phyloP scores from a whole-genome alignment of 345 rosid genomes.

The Brassica rapa region DNA sequence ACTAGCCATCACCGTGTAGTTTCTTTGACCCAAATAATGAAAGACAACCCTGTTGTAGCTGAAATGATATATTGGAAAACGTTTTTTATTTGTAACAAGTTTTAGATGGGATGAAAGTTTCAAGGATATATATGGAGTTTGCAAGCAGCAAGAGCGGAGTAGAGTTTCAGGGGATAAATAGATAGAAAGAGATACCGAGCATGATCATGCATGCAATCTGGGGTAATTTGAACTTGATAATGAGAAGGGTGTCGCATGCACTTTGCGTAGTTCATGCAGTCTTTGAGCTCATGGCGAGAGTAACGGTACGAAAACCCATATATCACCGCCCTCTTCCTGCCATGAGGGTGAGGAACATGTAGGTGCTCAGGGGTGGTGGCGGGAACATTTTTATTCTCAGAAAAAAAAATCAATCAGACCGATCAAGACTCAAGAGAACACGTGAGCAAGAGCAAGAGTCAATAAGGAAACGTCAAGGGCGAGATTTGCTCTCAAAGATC shows the following conservation, averaged over 20 bases:
- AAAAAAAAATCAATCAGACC: not conserved
- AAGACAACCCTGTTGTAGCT: constrained; percentile 70
- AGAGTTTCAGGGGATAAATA: not conserved
- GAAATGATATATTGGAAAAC: not conserved
- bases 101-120: not conserved
- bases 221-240: constrained; percentile 67
- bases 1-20: constrained; percentile 73
- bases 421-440: not conserved
- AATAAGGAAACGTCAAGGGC: not conserved
- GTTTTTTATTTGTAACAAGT: not conserved
- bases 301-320: constrained; percentile 75
- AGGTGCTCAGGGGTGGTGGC: not conserved
- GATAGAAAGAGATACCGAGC: constrained; percentile 57
- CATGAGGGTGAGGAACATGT: not conserved
- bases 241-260: constrained; percentile 68
- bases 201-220: constrained; percentile 69
- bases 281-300: constrained; percentile 84
- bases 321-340: constrained; percentile 75
- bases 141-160: not conserved
- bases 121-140: not conserved
- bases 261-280: constrained; percentile 40
- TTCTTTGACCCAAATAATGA: constrained; percentile 79
- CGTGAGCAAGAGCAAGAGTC: not conserved
- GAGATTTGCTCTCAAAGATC: not conserved
- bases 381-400: not conserved